These are phyloP conservation scores for Moesziomyces aphidis DNA, from an alignment of 1,284 basidiomycete species.

Conservation along the genomic window DNA sequence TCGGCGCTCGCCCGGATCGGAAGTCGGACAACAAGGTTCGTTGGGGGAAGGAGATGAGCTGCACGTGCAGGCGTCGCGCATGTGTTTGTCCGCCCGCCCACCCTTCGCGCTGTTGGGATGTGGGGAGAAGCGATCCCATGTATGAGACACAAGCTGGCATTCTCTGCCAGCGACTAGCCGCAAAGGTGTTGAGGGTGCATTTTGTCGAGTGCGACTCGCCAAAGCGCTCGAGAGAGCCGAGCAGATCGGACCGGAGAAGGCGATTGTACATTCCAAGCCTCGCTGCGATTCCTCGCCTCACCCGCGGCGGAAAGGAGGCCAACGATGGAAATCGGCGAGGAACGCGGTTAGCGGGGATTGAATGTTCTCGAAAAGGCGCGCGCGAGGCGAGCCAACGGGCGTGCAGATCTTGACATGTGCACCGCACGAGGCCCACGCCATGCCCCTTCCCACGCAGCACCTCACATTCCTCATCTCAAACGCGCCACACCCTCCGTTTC, in stretches of 20 bases:
- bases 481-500: too few relatives aligned
- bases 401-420: slow-evolving; percentile 31
- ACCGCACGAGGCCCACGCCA: neutral
- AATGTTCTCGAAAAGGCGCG: neutral
- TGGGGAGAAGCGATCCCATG: slow-evolving; percentile 13
- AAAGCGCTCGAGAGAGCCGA: too few relatives aligned
- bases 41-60: neutral
- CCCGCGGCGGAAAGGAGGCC: too few relatives aligned
- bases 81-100: too few relatives aligned
- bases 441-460: slow-evolving; percentile 8
- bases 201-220: too few relatives aligned
- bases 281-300: slow-evolving; percentile 1
- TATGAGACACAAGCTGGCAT: slow-evolving; percentile 28
- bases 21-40: neutral
- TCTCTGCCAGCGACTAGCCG: neutral
- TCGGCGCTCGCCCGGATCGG: neutral
- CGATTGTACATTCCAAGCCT: slow-evolving; percentile 35
- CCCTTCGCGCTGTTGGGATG: too few relatives aligned
- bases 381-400: neutral
- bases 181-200: too few relatives aligned
- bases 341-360: slow-evolving; percentile 4
- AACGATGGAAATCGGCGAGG: too few relatives aligned
- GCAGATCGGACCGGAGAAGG: too few relatives aligned
- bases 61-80: slow-evolving; percentile 15
- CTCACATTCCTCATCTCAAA: slow-evolving; percentile 27